Conservation (phyloP, 495 filamentous ascomycete species). For the Letharia columbiana region DNA sequence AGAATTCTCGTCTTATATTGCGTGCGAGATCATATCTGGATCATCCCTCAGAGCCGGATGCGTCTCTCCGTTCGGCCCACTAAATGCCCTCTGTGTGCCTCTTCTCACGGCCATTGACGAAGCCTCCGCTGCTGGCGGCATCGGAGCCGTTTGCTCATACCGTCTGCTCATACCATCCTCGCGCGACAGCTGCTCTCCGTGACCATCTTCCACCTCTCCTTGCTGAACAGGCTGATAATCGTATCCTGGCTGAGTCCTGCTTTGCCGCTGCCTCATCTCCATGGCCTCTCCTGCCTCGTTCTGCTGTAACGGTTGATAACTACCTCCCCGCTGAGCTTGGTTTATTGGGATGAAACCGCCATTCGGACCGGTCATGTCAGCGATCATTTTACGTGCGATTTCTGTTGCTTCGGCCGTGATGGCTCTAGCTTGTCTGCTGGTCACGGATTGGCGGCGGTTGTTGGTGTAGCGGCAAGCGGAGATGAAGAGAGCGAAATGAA, state of each 20-base stretch:
- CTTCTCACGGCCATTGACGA: not conserved
- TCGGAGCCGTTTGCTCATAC: not conserved
- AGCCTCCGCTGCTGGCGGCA: not conserved
- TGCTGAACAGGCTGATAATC: slow-evolving; percentile 2
- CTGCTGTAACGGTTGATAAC: not conserved
- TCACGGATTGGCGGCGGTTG: slow-evolving; percentile 1
- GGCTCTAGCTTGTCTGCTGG: not conserved
- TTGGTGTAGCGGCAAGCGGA: slow-evolving; percentile 32
- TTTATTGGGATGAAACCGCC: slow-evolving; percentile 5
- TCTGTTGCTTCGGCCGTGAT: slow-evolving; percentile 15
- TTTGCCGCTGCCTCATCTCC: not conserved
- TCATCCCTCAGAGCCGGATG: not conserved
- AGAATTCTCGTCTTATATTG: not conserved
- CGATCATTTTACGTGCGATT: slow-evolving; percentile 13
- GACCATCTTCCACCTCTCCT: not conserved
- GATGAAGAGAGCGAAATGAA: slow-evolving; percentile 31
- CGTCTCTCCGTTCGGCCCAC: not conserved
- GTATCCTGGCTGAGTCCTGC: not conserved
- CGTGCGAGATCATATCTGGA: not conserved
- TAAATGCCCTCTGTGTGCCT: not conserved
- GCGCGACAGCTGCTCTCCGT: not conserved
- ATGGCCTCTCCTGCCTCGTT: not conserved
- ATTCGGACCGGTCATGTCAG: slow-evolving; percentile 15
- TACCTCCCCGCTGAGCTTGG: not conserved
- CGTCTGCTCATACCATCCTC: not conserved